Evolutionary conservation across 352 stramenopile genomes (phyloP).

Genomic region (Phytophthora nicotianae): DNA sequence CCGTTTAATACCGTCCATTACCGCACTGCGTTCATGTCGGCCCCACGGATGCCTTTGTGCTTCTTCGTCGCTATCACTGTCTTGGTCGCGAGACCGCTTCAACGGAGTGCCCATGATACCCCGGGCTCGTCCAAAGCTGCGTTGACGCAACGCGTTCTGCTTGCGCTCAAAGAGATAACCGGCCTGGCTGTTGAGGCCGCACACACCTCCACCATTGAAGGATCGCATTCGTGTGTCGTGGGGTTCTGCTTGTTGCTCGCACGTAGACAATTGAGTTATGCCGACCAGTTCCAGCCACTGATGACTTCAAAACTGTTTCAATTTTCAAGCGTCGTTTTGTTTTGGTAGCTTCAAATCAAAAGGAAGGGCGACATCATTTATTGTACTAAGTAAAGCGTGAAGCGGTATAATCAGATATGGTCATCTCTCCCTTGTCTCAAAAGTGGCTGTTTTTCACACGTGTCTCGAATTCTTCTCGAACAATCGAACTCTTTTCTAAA

Average conservation of each 20-base stretch:
- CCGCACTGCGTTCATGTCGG: conserved; percentile 9
- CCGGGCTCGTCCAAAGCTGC: conserved; percentile 50
- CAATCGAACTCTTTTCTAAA: conserved; percentile 17
- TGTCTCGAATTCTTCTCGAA: conserved; percentile 42
- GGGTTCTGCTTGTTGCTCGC: neutral
- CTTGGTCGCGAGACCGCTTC: conserved; percentile 51
- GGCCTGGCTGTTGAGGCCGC: conserved; percentile 41
- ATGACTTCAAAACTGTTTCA: neutral
- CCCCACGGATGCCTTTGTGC: conserved; percentile 6
- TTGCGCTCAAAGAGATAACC: conserved; percentile 51
- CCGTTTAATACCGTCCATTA: conserved; percentile 74
- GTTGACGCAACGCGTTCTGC: conserved; percentile 50
- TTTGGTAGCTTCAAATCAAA: conserved; percentile 4
- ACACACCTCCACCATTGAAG: conserved; percentile 37
- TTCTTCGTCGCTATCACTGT: conserved; percentile 24
- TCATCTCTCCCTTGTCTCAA: conserved; percentile 9
- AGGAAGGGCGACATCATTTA: conserved; percentile 24
- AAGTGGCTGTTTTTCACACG: conserved; percentile 5
- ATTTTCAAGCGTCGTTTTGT: neutral
- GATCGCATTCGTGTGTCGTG: conserved; percentile 31
- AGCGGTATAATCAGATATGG: conserved; percentile 27
- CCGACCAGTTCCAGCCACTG: neutral
- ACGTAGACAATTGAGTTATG: conserved; percentile 31
- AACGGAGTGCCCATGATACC: conserved; percentile 19
- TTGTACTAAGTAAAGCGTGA: neutral